These are phyloP conservation scores for Vaccinium corymbosum DNA, from an alignment of 148 eudicot genomes.

Conservation along the genomic window DNA sequence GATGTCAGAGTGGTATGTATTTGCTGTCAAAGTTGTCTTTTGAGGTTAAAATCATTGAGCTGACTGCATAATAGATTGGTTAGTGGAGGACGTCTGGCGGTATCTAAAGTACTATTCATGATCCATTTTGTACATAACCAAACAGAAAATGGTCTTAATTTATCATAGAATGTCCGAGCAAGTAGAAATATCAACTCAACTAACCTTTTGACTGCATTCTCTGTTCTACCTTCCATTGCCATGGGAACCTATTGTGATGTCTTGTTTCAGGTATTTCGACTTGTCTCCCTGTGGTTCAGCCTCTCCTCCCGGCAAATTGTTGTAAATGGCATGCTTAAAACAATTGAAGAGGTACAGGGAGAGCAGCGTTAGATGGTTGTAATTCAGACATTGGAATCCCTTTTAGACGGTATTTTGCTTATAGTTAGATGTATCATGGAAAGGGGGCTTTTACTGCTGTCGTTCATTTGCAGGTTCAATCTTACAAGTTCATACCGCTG, in stretches of 20 bases:
- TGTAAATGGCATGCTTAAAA: constrained; percentile 65
- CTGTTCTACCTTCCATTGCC: not conserved
- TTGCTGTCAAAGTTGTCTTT: not conserved
- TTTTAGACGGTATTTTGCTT: not conserved
- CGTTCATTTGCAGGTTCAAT: constrained; percentile 62
- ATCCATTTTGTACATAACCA: not conserved
- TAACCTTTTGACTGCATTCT: constrained; percentile 13
- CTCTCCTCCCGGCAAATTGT: constrained; percentile 75
- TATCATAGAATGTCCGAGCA: not conserved
- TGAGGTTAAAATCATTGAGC: not conserved
- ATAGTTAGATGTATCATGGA: not conserved
- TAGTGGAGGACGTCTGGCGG: not conserved
- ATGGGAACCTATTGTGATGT: constrained; percentile 1
- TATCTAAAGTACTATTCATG: not conserved
- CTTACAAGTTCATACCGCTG: constrained; percentile 88
- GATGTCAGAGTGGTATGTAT: constrained; percentile 87
- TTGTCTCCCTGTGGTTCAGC: constrained; percentile 93
- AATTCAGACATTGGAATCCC: not conserved
- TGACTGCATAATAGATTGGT: constrained; percentile 2
- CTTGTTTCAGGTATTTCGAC: constrained; percentile 83
- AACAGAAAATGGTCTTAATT: not conserved
- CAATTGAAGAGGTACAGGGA: constrained; percentile 70
- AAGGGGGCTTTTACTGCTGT: not conserved
- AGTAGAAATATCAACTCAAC: not conserved
- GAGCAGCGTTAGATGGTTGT: not conserved